Conservation (phyloP, 768 basidiomycete genomes). For the Tephrocybe rancida region DNA sequence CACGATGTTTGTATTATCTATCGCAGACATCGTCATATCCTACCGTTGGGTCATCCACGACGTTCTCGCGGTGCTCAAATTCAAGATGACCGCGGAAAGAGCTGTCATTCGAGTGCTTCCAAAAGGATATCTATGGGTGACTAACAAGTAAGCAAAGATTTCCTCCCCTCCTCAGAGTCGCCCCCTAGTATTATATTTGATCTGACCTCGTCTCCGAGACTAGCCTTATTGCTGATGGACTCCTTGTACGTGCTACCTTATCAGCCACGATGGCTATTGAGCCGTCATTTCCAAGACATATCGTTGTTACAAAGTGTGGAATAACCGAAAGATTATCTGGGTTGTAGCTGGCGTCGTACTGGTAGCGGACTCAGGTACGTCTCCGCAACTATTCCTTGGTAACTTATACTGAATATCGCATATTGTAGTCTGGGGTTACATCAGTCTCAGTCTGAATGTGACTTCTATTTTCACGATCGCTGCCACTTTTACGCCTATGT, state of each 20-base stretch:
- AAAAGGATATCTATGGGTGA: constrained; percentile 37
- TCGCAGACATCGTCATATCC: constrained; percentile 34
- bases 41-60: constrained; percentile 29
- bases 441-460: neutral
- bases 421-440: constrained; percentile 24
- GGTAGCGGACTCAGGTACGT: constrained; percentile 34
- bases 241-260: constrained; percentile 20
- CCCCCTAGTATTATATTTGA: neutral
- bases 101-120: constrained; percentile 14
- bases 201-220: neutral
- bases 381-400: neutral
- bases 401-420: neutral
- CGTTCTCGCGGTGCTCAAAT: constrained; percentile 13
- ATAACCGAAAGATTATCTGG: constrained; percentile 2
- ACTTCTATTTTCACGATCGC: neutral
- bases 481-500: constrained; percentile 14
- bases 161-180: neutral
- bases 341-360: constrained; percentile 23
- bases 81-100: neutral
- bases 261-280: neutral
- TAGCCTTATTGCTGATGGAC: constrained; percentile 30
- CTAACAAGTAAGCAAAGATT: constrained; percentile 35
- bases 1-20: constrained; percentile 38
- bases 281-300: constrained; percentile 4
- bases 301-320: constrained; percentile 16